Evolutionary conservation across 75 land plant species (phyloP), one percentile per base, ranked within the genome.

Genomic region (Cupressus sempervirens): DNA sequence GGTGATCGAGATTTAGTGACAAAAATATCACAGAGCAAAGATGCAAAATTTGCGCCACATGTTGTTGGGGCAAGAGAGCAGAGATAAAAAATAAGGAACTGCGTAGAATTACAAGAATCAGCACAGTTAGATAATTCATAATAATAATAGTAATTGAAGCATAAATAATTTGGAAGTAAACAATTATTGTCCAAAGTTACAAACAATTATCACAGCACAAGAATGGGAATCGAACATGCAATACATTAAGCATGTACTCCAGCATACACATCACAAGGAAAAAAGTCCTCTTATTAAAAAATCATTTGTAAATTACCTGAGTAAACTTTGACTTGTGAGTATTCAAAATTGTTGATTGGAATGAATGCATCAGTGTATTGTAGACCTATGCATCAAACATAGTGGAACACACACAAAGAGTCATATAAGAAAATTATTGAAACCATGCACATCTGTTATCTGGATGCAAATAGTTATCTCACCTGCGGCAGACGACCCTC

Each of bases 1-100:
- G 85, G 88, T 58, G 90, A 87, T 7, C 89, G 83, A 3, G 67
- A 7, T 76, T 86, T 84, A 35, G 56, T 52, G 11, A 85, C 54
- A 87, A 97, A 94, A 11, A 93, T 89, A 81, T 96, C 91, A 62
- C 90, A 90, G 53, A 97, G 94, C 68, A 84, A 30, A 11, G 36
- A 70, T 7, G 94, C 92, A 89, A 96, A 97, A 79, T 82, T 90
- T 73, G 84, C 79, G 15, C 96, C 96, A 85, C 94, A 94, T 10
- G 82, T 82, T 80, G 94, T 85, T 52, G 99, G 98, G 58, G 94
- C 96, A 53, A 96, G 84, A 16, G 99, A 92, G 85, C 98, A 97
- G 15, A 95, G 86, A 87, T 96, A 96, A 85, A 97, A 97, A 85
- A 97, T 88, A 46, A 97, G 86, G 87, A 97, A 97, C 98, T 97